Base-by-base conservation (phyloP, 768 basidiomycete species). In the Lactarius sp. region DNA sequence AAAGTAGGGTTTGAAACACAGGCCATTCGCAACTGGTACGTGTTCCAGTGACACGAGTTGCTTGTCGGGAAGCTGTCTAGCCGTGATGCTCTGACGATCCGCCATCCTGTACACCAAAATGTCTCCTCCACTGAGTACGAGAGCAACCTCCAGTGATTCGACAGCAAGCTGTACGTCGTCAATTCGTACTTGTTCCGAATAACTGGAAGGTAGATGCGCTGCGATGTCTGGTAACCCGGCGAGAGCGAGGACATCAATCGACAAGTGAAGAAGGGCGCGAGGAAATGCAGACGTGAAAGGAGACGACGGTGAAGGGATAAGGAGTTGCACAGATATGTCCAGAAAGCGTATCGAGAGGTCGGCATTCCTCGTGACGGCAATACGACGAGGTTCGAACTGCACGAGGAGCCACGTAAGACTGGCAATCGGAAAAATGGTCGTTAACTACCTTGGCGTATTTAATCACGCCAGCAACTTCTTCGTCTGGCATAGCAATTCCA, bases 291-390 rank as follows among this genome's bases (percentile, higher is more conserved):
- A 77, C 31, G 80, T 74, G 1, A 92, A 72, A 4, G 87, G 83
- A 10, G 77, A 76, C 4, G 79, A 77, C 6, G 75, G 73, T 4
- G 76, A 70, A 52, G 75, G 74, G 41, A 83, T 75, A 3, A 92
- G 75, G 2, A 92, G 77, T 34, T 88, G 85, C 4, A 84, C 80
- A 59, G 90, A 91, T 47, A 86, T 73, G 72, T 96, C 92, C 67
- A 84, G 83, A 72, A 94, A 89, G 59, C 81, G 82, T 20, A 94
- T 74, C 5, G 80, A 81, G 20, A 85, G 76, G 71, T 93, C 85
- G 10, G 75, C 74, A 69, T 90, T 85, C 59, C 77, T 77, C 0
- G 87, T 88, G 3, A 89, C 72, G 20, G 90, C 74, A 5, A 94
- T 72, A 22, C 89, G 83, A 68, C 80, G 83, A 14, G 80, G 81